Evolutionary conservation across 148 eudicot species (phyloP).

Genomic region (Camellia japonica): DNA sequence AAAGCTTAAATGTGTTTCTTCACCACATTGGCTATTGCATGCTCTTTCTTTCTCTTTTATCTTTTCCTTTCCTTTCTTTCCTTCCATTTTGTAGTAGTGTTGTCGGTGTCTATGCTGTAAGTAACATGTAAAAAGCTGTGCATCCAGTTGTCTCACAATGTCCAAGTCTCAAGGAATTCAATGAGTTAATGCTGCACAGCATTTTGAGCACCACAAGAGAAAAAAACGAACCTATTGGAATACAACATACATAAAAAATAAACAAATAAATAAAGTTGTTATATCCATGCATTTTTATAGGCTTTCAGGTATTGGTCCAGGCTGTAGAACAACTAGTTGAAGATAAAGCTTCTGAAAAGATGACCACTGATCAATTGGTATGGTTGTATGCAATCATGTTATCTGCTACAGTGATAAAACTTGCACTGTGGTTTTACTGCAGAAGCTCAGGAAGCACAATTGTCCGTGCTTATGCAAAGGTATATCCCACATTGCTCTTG

Average conservation of each 20-base stretch:
- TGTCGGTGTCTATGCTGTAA: background rate
- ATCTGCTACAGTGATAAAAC: slow-evolving; percentile 68
- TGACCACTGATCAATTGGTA: slow-evolving; percentile 45
- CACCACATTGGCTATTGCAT: background rate
- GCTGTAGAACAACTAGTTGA: slow-evolving; percentile 66
- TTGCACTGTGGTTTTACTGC: slow-evolving; percentile 75
- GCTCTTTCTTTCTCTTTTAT: background rate
- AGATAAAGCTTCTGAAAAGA: slow-evolving; percentile 45
- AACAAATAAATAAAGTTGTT: too few relatives aligned
- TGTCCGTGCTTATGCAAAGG: slow-evolving; percentile 99
- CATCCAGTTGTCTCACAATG: background rate
- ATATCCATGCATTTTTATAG: slow-evolving; percentile 26
- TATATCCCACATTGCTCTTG: slow-evolving; percentile 8
- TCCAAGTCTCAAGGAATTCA: background rate
- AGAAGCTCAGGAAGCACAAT: slow-evolving; percentile 72
- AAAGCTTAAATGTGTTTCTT: too few relatives aligned
- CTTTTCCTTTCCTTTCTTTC: background rate
- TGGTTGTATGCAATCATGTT: slow-evolving; percentile 84
- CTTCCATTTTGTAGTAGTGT: background rate
- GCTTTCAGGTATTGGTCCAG: slow-evolving; percentile 82
- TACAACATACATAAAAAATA: background rate
- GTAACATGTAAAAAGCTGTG: background rate
- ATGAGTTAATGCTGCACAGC: background rate
- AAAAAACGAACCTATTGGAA: background rate
- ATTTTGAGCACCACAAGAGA: background rate